phyloP scores from a whole-genome alignment of 257 asterid species.

The Rehmannia glutinosa region DNA sequence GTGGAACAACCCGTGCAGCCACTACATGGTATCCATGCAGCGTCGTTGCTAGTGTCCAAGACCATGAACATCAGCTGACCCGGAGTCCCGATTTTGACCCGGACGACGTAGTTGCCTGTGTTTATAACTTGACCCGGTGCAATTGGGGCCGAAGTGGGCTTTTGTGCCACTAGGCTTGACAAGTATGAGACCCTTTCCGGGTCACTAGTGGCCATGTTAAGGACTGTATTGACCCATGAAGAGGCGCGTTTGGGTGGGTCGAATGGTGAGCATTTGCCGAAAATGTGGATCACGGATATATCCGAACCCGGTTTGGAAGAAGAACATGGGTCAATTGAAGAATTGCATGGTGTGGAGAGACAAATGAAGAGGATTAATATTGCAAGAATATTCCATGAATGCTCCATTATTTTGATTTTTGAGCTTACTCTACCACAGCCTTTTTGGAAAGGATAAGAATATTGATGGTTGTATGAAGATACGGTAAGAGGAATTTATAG shows the following conservation, averaged over 20 bases:
- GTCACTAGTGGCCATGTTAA: slow-evolving; percentile 69
- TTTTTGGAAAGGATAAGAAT: slow-evolving; percentile 20
- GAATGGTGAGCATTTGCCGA: slow-evolving; percentile 86
- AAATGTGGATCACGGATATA: slow-evolving; percentile 64
- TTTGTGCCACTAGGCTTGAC: slow-evolving; percentile 55
- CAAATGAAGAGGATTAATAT: slow-evolving; percentile 29
- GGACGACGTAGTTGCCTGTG: slow-evolving; percentile 63
- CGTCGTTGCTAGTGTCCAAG: slow-evolving; percentile 75
- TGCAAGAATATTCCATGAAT: slow-evolving; percentile 27
- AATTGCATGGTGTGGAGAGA: slow-evolving; percentile 33
- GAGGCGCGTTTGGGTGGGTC: slow-evolving; percentile 45
- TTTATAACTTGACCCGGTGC: slow-evolving; percentile 69
- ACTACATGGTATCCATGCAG: slow-evolving; percentile 88
- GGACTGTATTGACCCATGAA: slow-evolving; percentile 50
- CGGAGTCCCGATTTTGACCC: slow-evolving; percentile 80
- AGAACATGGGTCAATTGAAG: slow-evolving; percentile 51
- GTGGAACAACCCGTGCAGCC: slow-evolving; percentile 76
- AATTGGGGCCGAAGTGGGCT: slow-evolving; percentile 52
- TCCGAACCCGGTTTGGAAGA: slow-evolving; percentile 46
- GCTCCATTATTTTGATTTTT: slow-evolving; percentile 32
- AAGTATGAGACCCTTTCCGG: slow-evolving; percentile 59
- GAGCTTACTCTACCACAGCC: too few species aligned
- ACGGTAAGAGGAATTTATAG: slow-evolving; percentile 24
- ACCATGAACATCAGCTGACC: slow-evolving; percentile 88
- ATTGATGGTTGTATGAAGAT: slow-evolving; percentile 11